Evolutionary conservation across 1,284 basidiomycete species (phyloP).

Genomic region (Tilletia indica): DNA sequence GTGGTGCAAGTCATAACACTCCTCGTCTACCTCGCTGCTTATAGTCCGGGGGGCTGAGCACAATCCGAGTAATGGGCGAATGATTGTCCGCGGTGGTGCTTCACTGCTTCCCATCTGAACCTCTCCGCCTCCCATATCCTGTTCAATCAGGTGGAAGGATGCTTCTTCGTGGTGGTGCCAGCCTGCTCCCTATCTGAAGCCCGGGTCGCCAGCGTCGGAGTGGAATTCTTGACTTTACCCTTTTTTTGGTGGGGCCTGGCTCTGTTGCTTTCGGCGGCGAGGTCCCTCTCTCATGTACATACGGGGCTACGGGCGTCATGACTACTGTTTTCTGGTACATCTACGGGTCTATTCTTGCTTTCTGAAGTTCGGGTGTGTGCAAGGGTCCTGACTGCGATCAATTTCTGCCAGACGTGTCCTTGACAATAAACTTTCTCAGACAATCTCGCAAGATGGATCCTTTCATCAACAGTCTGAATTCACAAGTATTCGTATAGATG

Average conservation of each 20-base stretch:
- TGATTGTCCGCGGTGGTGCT: slow-evolving; percentile 46
- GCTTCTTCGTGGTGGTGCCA: slow-evolving; percentile 1
- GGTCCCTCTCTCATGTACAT: too few relatives aligned
- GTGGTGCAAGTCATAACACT: slow-evolving; percentile 47
- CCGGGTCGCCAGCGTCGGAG: not conserved
- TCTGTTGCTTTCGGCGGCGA: not conserved
- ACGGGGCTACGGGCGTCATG: too few relatives aligned
- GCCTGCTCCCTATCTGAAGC: not conserved
- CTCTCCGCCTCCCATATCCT: too few relatives aligned
- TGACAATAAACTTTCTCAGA: too few relatives aligned
- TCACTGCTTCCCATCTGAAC: slow-evolving; percentile 43
- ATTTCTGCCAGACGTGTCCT: too few relatives aligned
- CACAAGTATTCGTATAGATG: not conserved
- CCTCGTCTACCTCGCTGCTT: slow-evolving; percentile 48
- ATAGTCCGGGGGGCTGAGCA: slow-evolving; percentile 51
- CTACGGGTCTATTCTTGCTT: too few relatives aligned
- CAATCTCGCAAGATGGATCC: too few relatives aligned
- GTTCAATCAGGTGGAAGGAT: not conserved
- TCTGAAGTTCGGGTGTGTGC: too few relatives aligned
- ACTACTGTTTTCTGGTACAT: too few relatives aligned
- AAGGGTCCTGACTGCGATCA: too few relatives aligned
- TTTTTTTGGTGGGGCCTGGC: not conserved
- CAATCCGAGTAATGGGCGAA: slow-evolving; percentile 46
- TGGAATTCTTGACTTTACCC: not conserved
- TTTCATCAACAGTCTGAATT: too few relatives aligned